These are phyloP conservation scores for Entrophospora sp. DNA, from an alignment of 192 early-diverging fungal genomes.

Conservation along the genomic window DNA sequence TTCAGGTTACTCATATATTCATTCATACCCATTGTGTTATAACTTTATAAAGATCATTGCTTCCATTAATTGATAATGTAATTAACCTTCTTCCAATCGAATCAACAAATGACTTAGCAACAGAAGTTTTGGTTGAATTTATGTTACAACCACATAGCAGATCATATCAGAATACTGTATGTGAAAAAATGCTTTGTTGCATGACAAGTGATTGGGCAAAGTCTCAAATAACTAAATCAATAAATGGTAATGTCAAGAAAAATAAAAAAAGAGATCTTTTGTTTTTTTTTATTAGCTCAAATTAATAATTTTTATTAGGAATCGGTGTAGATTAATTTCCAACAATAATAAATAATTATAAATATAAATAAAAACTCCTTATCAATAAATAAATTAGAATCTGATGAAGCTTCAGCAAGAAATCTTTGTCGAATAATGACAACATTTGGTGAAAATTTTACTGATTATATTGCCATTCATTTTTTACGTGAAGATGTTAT, in stretches of 20 bases:
- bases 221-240: slow-evolving; percentile 29
- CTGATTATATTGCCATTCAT: slow-evolving; percentile 38
- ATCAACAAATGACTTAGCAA: slow-evolving; percentile 38
- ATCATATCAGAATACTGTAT: slow-evolving; percentile 29
- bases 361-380: no score
- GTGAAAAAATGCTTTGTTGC: slow-evolving; percentile 37
- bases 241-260: slow-evolving; percentile 26
- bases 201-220: slow-evolving; percentile 41
- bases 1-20: no score
- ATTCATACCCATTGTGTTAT: no score
- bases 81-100: slow-evolving; percentile 34
- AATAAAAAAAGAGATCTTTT: no score
- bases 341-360: no score
- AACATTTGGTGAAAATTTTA: slow-evolving; percentile 48
- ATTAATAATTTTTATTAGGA: no score
- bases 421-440: slow-evolving; percentile 41
- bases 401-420: slow-evolving; percentile 39
- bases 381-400: no score
- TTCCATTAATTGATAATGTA: slow-evolving; percentile 32
- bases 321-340: no score
- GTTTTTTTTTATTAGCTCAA: no score
- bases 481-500: slow-evolving; percentile 36
- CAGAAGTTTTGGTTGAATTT: slow-evolving; percentile 44
- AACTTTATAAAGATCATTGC: slow-evolving; percentile 30
- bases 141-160: slow-evolving; percentile 34